A percentile compares a stretch with the other conserved stretches of the same genome.
Evolutionary conservation across 371 early-diverging fungal species (phyloP).

Genomic region (Sporodiniella umbellata): DNA sequence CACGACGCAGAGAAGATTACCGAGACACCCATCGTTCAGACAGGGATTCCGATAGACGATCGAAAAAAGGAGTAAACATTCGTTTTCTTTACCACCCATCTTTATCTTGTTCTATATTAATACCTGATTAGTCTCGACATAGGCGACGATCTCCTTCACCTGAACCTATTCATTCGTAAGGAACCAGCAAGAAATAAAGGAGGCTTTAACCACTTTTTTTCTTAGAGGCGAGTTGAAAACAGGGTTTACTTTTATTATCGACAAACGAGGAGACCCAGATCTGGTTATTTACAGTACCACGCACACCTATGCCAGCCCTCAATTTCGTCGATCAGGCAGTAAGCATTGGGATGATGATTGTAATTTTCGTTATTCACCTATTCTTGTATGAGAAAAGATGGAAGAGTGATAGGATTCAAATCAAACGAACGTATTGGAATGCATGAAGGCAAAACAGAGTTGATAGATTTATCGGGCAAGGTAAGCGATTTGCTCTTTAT

Average conservation of each 20-base stretch:
- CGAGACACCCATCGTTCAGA: too few species aligned
- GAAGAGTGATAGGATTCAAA: slow-evolving; percentile 32
- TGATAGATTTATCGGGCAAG: slow-evolving; percentile 15
- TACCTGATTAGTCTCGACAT: slow-evolving; percentile 11
- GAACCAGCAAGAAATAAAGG: not conserved
- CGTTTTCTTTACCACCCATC: too few species aligned
- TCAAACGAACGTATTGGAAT: slow-evolving; percentile 7
- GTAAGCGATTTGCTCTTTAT: too few species aligned
- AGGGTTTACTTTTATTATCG: slow-evolving; percentile 30
- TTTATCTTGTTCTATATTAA: too few species aligned
- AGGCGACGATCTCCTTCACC: slow-evolving; percentile 15
- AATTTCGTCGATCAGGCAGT: slow-evolving; percentile 41
- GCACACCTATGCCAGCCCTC: slow-evolving; percentile 29
- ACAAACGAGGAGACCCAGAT: slow-evolving; percentile 42
- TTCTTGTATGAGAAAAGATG: too few species aligned
- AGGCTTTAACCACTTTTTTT: not conserved
- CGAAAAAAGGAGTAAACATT: too few species aligned
- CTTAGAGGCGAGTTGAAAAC: slow-evolving; percentile 24
- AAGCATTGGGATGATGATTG: too few species aligned
- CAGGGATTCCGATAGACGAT: too few species aligned
- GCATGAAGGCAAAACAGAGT: slow-evolving; percentile 9
- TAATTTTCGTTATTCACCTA: too few species aligned
- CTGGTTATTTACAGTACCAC: slow-evolving; percentile 37
- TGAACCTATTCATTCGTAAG: slow-evolving; percentile 16
- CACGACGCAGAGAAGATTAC: too few species aligned